Conservation (phyloP, 257 asterid species). For the Solanum corneliomulleri region DNA sequence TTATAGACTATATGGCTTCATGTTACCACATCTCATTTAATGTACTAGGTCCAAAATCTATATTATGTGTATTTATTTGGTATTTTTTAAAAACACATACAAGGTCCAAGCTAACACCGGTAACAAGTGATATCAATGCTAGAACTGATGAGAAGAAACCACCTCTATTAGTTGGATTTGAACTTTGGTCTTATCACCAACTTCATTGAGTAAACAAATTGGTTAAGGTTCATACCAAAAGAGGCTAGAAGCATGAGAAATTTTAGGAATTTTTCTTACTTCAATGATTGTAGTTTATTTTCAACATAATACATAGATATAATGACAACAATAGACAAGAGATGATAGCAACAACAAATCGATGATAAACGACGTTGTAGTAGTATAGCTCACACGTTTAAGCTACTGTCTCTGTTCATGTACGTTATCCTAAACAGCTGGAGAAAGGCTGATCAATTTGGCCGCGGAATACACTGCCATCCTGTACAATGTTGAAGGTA, state of each 20-base stretch:
- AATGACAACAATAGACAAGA: not conserved
- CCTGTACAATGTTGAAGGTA: conserved; percentile 59
- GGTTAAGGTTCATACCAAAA: not conserved
- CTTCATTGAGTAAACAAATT: not conserved
- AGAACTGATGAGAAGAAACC: not conserved
- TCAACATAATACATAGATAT: not conserved
- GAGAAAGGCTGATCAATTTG: conserved; percentile 22
- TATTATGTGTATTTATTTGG: too few relatives aligned
- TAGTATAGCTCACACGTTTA: not conserved
- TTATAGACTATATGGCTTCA: too few relatives aligned
- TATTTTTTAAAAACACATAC: too few relatives aligned
- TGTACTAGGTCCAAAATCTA: too few relatives aligned
- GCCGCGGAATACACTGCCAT: conserved; percentile 37
- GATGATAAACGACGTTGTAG: not conserved
- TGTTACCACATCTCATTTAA: not conserved
- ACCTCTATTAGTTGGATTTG: not conserved
- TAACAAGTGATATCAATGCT: not conserved
- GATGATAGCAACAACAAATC: not conserved
- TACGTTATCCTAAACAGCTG: not conserved
- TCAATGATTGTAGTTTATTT: not conserved
- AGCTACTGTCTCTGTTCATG: not conserved
- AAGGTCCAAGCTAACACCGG: too few relatives aligned
- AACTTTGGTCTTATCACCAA: not conserved
- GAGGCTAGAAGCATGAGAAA: not conserved
- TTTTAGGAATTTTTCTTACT: not conserved